Percentiles rank a stretch among this genome's conserved stretches.
Conservation (phyloP, 2,329 filamentous ascomycete species). For the Erysiphe neolycopersici region DNA sequence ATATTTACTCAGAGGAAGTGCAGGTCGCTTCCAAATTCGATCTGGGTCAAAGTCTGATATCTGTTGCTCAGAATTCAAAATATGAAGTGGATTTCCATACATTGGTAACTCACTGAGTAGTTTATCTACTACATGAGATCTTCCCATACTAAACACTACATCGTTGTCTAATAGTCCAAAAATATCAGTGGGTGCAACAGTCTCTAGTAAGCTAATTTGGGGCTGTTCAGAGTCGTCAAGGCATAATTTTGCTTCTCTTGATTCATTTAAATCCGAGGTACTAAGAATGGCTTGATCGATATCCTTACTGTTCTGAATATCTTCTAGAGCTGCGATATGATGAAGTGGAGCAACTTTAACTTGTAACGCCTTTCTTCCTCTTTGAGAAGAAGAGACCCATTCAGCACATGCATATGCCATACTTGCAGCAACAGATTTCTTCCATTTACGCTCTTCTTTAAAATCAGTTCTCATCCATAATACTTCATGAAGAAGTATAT, state of each 20-base stretch:
- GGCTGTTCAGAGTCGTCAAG: constrained; percentile 18
- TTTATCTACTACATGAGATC: constrained; percentile 48
- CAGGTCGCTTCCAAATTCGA: constrained; percentile 45
- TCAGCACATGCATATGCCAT: constrained; percentile 63
- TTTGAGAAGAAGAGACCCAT: constrained; percentile 40
- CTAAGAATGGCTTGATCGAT: constrained; percentile 17
- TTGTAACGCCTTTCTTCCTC: constrained; percentile 40
- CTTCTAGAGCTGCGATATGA: constrained; percentile 8
- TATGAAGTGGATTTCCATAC: constrained; percentile 37
- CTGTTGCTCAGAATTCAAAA: constrained; percentile 29
- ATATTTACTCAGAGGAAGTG: constrained; percentile 66
- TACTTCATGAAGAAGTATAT: constrained; percentile 69
- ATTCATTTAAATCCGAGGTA: constrained; percentile 41
- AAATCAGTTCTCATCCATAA: constrained; percentile 98
- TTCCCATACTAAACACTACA: constrained; percentile 51
- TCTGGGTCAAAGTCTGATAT: constrained; percentile 37
- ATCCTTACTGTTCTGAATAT: constrained; percentile 7
- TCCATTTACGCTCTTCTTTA: constrained; percentile 83
- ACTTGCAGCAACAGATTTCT: constrained; percentile 51
- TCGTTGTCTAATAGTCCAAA: constrained; percentile 65
- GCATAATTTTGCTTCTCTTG: constrained; percentile 30
- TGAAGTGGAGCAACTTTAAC: constrained; percentile 29
- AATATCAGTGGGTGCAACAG: constrained; percentile 45
- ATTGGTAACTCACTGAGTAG: constrained; percentile 59
- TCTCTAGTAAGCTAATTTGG: constrained; percentile 14